Evolutionary conservation across 495 filamentous ascomycete genomes (phyloP).

Genomic region (Terfezia boudieri): DNA sequence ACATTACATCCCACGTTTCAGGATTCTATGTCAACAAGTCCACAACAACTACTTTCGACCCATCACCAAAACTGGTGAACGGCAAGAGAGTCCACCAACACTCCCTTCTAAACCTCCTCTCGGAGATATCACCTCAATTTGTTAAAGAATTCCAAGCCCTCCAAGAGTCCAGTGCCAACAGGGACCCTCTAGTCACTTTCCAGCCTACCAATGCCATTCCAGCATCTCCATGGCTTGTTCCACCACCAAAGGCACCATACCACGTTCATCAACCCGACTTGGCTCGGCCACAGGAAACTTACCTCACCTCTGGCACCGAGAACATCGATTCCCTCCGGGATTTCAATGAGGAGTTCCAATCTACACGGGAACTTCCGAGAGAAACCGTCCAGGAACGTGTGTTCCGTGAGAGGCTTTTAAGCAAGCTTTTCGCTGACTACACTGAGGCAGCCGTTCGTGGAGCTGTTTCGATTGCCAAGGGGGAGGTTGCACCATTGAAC

Average conservation of each 20-base stretch:
- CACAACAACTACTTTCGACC: conserved; percentile 78
- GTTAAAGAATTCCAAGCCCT: conserved; percentile 43
- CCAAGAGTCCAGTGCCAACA: conserved; percentile 58
- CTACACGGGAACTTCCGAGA: conserved; percentile 75
- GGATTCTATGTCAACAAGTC: conserved; percentile 95
- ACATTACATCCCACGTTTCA: conserved; percentile 78
- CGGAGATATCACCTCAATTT: conserved; percentile 64
- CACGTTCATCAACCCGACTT: conserved; percentile 58
- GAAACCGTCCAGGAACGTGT: conserved; percentile 89
- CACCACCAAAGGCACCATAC: conserved; percentile 35
- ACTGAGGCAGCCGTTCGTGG: conserved; percentile 85
- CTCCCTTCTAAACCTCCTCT: conserved; percentile 64
- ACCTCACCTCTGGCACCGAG: conserved; percentile 69
- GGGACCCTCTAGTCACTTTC: conserved; percentile 78
- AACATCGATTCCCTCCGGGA: conserved; percentile 84
- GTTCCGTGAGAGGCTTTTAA: conserved; percentile 79
- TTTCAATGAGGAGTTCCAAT: conserved; percentile 99
- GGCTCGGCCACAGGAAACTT: conserved; percentile 79
- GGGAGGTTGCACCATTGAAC: conserved; percentile 89
- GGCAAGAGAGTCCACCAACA: conserved; percentile 54
- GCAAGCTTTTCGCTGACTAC: conserved; percentile 93
- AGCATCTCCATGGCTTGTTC: conserved; percentile 77
- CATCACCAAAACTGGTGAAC: conserved; percentile 38
- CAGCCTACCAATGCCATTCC: conserved; percentile 86
- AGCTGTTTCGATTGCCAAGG: conserved; percentile 77